Evolutionary conservation across 1,284 basidiomycete species (phyloP).

Genomic region (Papiliotrema fonsecae): DNA sequence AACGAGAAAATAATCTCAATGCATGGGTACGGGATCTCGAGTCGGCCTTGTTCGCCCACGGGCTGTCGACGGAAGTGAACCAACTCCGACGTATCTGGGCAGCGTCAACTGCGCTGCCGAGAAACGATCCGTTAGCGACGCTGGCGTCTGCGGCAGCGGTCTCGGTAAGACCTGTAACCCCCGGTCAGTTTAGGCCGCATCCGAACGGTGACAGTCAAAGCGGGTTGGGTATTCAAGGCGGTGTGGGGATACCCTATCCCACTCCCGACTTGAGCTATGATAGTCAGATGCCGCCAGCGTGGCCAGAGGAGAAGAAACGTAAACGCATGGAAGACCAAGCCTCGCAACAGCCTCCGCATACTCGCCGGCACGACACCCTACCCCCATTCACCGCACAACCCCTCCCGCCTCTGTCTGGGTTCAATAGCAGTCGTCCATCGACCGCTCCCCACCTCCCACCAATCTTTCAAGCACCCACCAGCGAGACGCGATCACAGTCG

Average conservation of each 20-base stretch:
- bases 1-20: constrained; percentile 21
- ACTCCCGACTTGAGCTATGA: neutral
- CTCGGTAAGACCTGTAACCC: no score
- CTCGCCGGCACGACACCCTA: neutral
- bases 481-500: neutral
- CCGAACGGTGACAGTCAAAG: neutral
- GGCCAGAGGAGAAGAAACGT: neutral
- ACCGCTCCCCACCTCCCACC: neutral
- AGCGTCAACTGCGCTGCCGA: neutral
- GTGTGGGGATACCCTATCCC: neutral
- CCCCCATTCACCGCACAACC: neutral
- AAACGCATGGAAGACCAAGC: neutral
- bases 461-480: neutral
- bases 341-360: neutral
- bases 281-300: neutral
- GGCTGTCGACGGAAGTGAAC: constrained; percentile 28
- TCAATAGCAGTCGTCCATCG: neutral
- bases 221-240: neutral
- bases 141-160: constrained; percentile 3
- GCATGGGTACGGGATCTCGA: constrained; percentile 36
- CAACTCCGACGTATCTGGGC: constrained; percentile 24
- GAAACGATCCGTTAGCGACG: constrained; percentile 1
- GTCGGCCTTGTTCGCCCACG: constrained; percentile 22
- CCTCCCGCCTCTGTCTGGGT: neutral
- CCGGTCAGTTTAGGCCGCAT: neutral